Conservation (phyloP, 2,329 filamentous ascomycete species). For the Trichoderma breve region DNA sequence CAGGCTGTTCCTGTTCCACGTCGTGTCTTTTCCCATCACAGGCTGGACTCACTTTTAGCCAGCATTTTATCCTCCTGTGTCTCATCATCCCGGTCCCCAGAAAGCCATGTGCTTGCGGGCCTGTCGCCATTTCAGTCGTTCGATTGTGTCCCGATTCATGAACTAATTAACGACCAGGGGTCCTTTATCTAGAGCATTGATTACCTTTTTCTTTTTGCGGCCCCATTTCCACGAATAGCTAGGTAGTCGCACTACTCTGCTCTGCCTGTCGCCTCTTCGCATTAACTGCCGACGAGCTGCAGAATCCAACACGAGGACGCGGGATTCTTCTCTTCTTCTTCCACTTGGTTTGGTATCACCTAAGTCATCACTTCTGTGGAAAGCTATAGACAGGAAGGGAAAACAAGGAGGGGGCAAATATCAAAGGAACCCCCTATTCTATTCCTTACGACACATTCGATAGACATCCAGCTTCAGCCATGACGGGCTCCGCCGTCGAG, state of each 20-base stretch:
- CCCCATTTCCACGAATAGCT: conserved; percentile 16
- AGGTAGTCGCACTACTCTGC: not conserved
- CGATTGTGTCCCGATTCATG: conserved; percentile 12
- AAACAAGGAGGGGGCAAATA: not conserved
- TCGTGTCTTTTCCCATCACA: not conserved
- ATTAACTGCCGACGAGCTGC: conserved; percentile 8
- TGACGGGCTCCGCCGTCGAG: conserved; percentile 31
- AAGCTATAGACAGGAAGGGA: not conserved
- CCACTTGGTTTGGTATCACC: not conserved
- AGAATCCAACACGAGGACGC: not conserved
- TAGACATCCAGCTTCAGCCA: conserved; percentile 16
- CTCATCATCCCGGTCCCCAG: conserved; percentile 11
- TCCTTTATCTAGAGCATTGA: conserved; percentile 3
- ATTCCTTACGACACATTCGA: not conserved
- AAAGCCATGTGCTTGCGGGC: conserved; percentile 21
- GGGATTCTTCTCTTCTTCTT: not conserved
- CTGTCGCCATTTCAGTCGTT: conserved; percentile 12
- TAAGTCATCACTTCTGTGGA: not conserved
- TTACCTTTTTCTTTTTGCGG: conserved; percentile 5
- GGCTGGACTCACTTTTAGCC: conserved; percentile 1
- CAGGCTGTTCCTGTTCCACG: not conserved
- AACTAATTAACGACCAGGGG: conserved; percentile 19
- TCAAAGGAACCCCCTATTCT: not conserved
- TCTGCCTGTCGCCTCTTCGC: not conserved
- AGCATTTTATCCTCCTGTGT: conserved; percentile 4